Evolutionary conservation across 371 early-diverging fungal species (phyloP).

Genomic region (Zancudomyces culisetae): DNA sequence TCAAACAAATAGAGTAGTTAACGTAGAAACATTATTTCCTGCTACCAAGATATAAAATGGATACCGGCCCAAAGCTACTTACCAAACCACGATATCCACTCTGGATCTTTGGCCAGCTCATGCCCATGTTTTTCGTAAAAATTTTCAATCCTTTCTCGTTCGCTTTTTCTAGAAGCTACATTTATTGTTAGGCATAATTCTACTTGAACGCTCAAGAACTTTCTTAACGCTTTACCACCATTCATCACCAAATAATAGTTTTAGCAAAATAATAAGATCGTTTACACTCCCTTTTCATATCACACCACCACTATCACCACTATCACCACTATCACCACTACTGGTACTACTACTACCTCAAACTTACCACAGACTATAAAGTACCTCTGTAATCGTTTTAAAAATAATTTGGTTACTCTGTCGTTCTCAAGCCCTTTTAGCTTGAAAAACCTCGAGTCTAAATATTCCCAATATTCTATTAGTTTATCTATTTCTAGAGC

Average conservation of each 20-base stretch:
- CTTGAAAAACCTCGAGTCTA: conserved; percentile 17
- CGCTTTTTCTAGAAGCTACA: too few species aligned
- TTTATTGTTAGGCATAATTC: conserved; percentile 15
- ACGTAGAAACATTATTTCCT: not conserved
- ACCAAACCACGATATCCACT: conserved; percentile 24
- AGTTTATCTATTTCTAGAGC: conserved; percentile 7
- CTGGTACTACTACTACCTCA: too few species aligned
- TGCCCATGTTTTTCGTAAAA: conserved; percentile 16
- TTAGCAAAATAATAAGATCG: too few species aligned
- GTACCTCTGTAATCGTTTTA: conserved; percentile 12
- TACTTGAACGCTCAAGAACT: not conserved
- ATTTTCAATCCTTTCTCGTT: conserved; percentile 6
- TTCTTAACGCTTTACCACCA: not conserved
- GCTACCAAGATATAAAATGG: not conserved
- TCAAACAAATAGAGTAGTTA: not conserved
- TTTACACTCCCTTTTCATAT: too few species aligned
- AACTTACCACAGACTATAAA: conserved; percentile 1
- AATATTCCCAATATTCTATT: conserved; percentile 19
- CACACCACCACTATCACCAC: too few species aligned
- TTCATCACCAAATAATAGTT: not conserved
- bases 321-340: too few species aligned
- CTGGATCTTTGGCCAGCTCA: conserved; percentile 16
- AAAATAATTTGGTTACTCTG: conserved; percentile 19
- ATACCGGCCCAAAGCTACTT: not conserved
- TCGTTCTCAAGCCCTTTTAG: conserved; percentile 21